Evolutionary conservation across 2,329 filamentous ascomycete species (phyloP), one percentile per base, ranked within the genome.

Genomic region (Aspergillus sp.): DNA sequence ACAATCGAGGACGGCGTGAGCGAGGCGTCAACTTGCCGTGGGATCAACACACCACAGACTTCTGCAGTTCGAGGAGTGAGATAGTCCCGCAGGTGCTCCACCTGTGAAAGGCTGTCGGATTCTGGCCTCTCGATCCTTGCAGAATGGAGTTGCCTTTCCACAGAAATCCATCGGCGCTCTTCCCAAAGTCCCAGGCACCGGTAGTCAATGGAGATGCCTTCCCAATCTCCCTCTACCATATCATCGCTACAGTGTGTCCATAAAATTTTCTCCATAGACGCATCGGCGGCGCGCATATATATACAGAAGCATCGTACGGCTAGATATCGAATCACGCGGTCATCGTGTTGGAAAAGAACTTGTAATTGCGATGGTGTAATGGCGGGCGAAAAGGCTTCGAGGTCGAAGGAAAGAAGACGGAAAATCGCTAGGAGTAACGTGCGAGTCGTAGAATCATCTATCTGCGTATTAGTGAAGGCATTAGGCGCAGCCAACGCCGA

Each of bases 231-330:
- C 64, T 84, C 75, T 45, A 96, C 81, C 23, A 85, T 81, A 34
- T 85, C 85, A 45, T 84, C 80, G 47, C 86, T 87, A 59, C 94
- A 80, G 74, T 93, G 84, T 70, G 85, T 82, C 53, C 81, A 78
- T 34, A 96, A 78, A 74, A 96, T 89, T 53, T 85, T 81, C 71
- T 96, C 89, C 52, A 91, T 83, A 64, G 91, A 91, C 66, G 84
- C 82, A 75, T 99, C 95, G 4, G 95, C 90, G 31, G 91, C 91
- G 70, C 88, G 87, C 68, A 96, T 86, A 60, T 92, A 87, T 65
- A 92, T 83, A 71, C 90, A 93, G 66, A 97, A 91, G 62, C 93
- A 87, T 65, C 92, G 87, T 59, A 96, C 85, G 15, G 93, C 90
- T 63, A 98, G 82, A 76, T 93, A 97, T 77, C 91, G 87, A 54